Evolutionary conservation across 139 green algal species (phyloP).

Genomic region (Tetratostichococcus sp.): DNA sequence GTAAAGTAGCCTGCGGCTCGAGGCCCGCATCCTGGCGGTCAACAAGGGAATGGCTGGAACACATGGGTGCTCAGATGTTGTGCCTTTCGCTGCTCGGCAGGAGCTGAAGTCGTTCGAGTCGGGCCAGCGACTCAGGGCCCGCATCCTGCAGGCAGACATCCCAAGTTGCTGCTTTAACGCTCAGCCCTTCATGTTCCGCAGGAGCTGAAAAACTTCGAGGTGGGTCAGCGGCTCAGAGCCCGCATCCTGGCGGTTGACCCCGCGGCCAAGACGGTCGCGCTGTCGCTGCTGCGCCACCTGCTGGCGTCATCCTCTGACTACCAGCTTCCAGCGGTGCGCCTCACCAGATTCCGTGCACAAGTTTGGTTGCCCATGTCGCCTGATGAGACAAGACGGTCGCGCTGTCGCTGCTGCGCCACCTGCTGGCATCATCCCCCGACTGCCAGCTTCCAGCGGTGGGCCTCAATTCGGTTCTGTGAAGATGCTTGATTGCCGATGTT

Average conservation of each 20-base stretch:
- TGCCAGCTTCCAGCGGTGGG: conserved; percentile 6
- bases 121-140: no score
- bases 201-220: neutral
- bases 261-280: conserved; percentile 58
- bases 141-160: no score
- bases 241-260: conserved; percentile 83
- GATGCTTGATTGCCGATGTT: no score
- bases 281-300: conserved; percentile 79
- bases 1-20: no score
- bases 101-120: no score
- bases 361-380: no score
- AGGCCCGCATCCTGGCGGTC: no score
- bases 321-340: conserved; percentile 3
- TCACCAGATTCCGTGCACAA: neutral
- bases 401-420: conserved; percentile 75
- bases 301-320: conserved; percentile 33
- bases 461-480: neutral
- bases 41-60: no score
- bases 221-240: conserved; percentile 54
- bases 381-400: conserved; percentile 74
- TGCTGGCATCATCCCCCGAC: conserved; percentile 46
- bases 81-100: no score
- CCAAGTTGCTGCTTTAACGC: no score
- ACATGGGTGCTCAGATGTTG: no score
- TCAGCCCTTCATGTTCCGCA: neutral